Evolutionary conservation across 495 filamentous ascomycete genomes (phyloP).

Genomic region (Amniculicola lignicola): DNA sequence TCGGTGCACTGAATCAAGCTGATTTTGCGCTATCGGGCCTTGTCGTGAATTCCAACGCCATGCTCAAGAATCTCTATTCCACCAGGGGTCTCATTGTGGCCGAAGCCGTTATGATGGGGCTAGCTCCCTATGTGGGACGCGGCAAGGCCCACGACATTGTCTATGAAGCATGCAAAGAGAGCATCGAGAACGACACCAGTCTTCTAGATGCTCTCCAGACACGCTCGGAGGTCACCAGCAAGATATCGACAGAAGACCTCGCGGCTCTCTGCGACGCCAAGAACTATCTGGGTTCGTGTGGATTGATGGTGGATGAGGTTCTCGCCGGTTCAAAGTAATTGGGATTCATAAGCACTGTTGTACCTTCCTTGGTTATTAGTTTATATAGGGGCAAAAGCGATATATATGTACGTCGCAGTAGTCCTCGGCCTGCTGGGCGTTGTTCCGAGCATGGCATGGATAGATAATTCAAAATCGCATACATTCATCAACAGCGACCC

Average conservation of each 20-base stretch:
- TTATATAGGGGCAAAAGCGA: conserved; percentile 1
- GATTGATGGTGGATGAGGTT: conserved; percentile 52
- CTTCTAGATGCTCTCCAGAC: conserved; percentile 45
- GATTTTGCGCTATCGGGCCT: conserved; percentile 49
- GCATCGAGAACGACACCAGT: conserved; percentile 46
- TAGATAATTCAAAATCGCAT: conserved; percentile 23
- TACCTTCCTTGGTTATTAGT: conserved; percentile 7
- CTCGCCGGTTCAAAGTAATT: conserved; percentile 38
- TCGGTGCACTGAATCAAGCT: conserved; percentile 50
- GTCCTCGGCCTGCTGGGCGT: conserved; percentile 16
- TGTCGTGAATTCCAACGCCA: conserved; percentile 47
- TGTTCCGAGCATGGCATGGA: conserved; percentile 13
- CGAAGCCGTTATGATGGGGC: conserved; percentile 57
- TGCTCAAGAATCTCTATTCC: conserved; percentile 50
- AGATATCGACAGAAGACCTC: conserved; percentile 44
- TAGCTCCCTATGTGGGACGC: conserved; percentile 49
- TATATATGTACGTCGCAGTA: conserved; percentile 6
- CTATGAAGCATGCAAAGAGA: conserved; percentile 53
- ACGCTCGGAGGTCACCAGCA: conserved; percentile 44
- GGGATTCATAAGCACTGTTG: not conserved
- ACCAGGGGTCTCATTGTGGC: conserved; percentile 53
- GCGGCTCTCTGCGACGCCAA: conserved; percentile 48
- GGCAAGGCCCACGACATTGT: conserved; percentile 54
- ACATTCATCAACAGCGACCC: conserved; percentile 17
- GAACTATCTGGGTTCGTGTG: conserved; percentile 51